These are phyloP conservation scores for Globisporangium cylindrosporum DNA, from an alignment of 352 stramenopile genomes.

Conservation along the genomic window DNA sequence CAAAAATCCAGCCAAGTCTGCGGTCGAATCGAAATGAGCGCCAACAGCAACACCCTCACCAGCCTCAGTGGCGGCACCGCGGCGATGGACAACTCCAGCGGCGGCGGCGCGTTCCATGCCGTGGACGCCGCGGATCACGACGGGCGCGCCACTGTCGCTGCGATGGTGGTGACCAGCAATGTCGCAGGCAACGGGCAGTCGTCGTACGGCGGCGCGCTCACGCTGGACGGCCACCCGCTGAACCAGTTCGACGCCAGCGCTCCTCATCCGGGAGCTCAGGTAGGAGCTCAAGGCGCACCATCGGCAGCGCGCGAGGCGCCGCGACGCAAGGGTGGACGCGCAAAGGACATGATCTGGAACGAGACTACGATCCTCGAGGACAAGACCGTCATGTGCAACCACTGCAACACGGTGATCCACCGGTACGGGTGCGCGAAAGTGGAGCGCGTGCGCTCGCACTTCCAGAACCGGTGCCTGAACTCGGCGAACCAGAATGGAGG, in stretches of 20 bases:
- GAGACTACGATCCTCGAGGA: slow-evolving; percentile 50
- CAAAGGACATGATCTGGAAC: slow-evolving; percentile 54
- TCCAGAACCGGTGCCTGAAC: slow-evolving; percentile 54
- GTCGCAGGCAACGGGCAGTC: too few relatives aligned
- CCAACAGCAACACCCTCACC: not conserved
- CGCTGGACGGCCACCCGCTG: slow-evolving; percentile 9
- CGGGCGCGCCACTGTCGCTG: not conserved
- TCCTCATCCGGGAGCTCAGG: not conserved
- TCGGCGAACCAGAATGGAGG: not conserved
- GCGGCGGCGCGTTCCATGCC: not conserved
- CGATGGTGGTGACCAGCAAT: not conserved
- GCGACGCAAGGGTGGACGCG: slow-evolving; percentile 49
- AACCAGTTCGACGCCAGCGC: slow-evolving; percentile 9
- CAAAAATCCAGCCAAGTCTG: not conserved
- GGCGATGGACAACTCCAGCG: not conserved
- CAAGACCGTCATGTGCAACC: slow-evolving; percentile 71
- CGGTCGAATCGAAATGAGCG: not conserved
- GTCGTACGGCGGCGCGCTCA: slow-evolving; percentile 2
- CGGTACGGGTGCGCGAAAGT: slow-evolving; percentile 68
- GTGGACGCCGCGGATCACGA: slow-evolving; percentile 10
- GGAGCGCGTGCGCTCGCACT: slow-evolving; percentile 67
- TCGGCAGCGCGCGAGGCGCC: not conserved
- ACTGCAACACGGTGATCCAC: slow-evolving; percentile 61
- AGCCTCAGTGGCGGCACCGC: not conserved
- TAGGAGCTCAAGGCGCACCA: not conserved